Percentiles rank a stretch among this genome's conserved stretches.
These are phyloP conservation scores for Fusarium sp. DNA, from an alignment of 2,329 filamentous ascomycete genomes.

Conservation along the genomic window DNA sequence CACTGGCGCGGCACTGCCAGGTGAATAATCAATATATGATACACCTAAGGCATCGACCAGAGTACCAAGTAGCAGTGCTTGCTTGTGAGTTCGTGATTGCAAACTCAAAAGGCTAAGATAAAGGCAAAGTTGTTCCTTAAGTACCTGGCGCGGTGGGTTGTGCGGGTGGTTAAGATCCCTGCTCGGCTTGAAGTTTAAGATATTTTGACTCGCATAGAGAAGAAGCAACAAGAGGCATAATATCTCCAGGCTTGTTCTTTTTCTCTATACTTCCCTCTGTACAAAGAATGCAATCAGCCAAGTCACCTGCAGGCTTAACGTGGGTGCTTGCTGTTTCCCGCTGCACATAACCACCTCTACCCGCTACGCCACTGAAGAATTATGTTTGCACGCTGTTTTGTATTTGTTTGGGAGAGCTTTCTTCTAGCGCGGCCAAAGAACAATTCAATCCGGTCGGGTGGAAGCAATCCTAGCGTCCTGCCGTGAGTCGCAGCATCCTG, in stretches of 20 bases:
- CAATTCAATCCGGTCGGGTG: background rate
- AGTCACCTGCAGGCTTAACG: constrained; percentile 14
- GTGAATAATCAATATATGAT: background rate
- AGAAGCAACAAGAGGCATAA: no score
- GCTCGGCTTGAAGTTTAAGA: background rate
- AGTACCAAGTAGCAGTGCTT: constrained; percentile 11
- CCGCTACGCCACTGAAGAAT: constrained; percentile 11
- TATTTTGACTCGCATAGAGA: background rate
- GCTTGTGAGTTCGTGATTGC: constrained; percentile 3
- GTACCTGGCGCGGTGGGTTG: background rate
- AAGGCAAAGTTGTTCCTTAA: background rate
- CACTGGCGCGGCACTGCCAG: background rate
- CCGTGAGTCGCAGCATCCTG: background rate
- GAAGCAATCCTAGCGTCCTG: background rate
- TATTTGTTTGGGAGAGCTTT: background rate
- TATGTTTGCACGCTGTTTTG: constrained; percentile 11
- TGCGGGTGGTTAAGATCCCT: background rate
- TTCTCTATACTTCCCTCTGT: background rate
- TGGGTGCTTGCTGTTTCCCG: constrained; percentile 42
- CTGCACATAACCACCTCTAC: constrained; percentile 33
- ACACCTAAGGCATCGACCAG: background rate
- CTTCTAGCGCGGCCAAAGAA: background rate
- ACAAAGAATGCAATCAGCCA: constrained; percentile 19
- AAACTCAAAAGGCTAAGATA: constrained; percentile 5
- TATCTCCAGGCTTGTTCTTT: background rate